Conservation (phyloP, 2,329 filamentous ascomycete genomes). For the Aspergillus fumigatus region DNA sequence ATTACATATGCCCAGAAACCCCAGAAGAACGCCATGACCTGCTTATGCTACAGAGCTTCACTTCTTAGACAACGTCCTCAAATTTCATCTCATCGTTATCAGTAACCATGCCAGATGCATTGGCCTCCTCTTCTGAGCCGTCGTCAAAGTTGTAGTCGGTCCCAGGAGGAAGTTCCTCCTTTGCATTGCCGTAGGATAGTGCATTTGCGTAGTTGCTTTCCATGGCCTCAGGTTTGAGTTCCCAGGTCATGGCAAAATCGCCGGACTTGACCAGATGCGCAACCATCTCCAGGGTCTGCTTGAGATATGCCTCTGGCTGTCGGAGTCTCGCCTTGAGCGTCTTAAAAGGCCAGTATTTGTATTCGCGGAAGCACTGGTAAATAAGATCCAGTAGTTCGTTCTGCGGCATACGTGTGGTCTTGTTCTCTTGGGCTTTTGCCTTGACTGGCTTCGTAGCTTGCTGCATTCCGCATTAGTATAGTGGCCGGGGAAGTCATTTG, state of each 20-base stretch:
- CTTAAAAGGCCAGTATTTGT: slow-evolving; percentile 92
- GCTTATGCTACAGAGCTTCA: slow-evolving; percentile 22
- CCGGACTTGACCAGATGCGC: slow-evolving; percentile 79
- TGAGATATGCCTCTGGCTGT: slow-evolving; percentile 91
- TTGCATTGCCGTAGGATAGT: slow-evolving; percentile 44
- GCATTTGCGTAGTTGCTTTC: slow-evolving; percentile 46
- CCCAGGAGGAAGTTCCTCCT: slow-evolving; percentile 47
- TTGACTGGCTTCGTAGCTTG: slow-evolving; percentile 52
- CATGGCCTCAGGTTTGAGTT: slow-evolving; percentile 67
- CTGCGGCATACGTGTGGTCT: slow-evolving; percentile 84
- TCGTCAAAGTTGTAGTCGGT: slow-evolving; percentile 46
- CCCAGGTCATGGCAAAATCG: slow-evolving; percentile 80
- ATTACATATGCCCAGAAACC: slow-evolving; percentile 11
- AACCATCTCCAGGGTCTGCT: slow-evolving; percentile 76
- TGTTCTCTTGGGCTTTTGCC: slow-evolving; percentile 61
- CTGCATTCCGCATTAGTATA: slow-evolving; percentile 26
- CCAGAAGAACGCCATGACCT: slow-evolving; percentile 19
- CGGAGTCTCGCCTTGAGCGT: slow-evolving; percentile 69
- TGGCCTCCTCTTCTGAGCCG: slow-evolving; percentile 48
- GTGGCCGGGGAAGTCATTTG: background rate
- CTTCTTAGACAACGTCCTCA: slow-evolving; percentile 62
- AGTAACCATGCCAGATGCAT: slow-evolving; percentile 49
- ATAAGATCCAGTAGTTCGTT: slow-evolving; percentile 83
- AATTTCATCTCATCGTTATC: slow-evolving; percentile 67
- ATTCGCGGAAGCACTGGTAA: slow-evolving; percentile 76